phyloP scores from a whole-genome alignment of 305 asterid species.

The Rubia balearica region DNA sequence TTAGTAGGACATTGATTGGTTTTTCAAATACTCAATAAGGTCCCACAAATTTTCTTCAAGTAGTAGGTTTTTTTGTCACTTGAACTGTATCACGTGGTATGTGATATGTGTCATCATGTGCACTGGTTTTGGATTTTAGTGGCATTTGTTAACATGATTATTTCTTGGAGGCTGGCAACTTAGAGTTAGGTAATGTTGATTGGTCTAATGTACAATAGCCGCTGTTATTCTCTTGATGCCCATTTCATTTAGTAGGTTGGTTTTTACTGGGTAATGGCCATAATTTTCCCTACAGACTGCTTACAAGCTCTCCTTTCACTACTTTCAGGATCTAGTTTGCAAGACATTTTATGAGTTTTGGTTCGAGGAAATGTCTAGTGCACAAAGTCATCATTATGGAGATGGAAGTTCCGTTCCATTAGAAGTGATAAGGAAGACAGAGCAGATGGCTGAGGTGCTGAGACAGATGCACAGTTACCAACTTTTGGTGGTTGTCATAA shows the following conservation, averaged over 20 bases:
- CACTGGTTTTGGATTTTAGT: not conserved
- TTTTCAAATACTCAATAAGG: not conserved
- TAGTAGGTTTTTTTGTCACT: not conserved
- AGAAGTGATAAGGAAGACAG: conserved; percentile 90
- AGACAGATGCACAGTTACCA: conserved; percentile 77
- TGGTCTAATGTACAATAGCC: not conserved
- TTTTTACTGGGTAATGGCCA: not conserved
- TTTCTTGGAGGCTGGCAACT: not conserved
- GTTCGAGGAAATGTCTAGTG: conserved; percentile 91
- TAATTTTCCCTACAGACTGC: not conserved
- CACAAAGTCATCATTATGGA: conserved; percentile 47
- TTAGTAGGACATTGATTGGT: too few species aligned
- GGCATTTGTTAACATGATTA: not conserved
- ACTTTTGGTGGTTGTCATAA: conserved; percentile 73
- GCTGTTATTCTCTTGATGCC: not conserved
- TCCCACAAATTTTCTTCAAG: not conserved
- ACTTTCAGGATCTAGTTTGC: conserved; percentile 88
- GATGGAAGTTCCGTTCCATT: conserved; percentile 95
- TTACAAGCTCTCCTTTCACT: conserved; percentile 17
- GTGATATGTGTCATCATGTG: not conserved
- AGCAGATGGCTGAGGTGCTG: conserved; percentile 88
- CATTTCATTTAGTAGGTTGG: not conserved
- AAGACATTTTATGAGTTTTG: conserved; percentile 98
- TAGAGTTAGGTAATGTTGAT: conserved; percentile 4
- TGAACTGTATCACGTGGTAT: not conserved